Percentiles rank a stretch among this genome's conserved stretches.
phyloP scores from a whole-genome alignment of 306 rosid species.

The Trifolium subterraneum region DNA sequence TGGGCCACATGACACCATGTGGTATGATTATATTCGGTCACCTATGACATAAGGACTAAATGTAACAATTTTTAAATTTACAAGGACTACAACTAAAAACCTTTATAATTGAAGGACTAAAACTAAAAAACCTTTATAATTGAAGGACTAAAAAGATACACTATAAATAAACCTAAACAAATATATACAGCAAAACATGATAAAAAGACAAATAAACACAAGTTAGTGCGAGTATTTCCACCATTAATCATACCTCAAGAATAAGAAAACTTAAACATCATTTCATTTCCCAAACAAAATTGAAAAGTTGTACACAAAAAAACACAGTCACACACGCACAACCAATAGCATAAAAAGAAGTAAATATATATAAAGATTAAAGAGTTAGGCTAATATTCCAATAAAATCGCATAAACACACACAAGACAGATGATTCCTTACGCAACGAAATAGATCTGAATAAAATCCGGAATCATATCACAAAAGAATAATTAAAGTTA shows the following conservation, averaged over 20 bases:
- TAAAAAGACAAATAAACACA: background rate
- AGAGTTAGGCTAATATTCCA: constrained; percentile 6
- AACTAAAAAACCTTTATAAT: no score
- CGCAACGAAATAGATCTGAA: constrained; percentile 42
- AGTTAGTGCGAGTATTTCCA: background rate
- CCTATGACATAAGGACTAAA: no score
- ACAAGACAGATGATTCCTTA: constrained; percentile 14
- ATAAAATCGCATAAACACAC: constrained; percentile 13
- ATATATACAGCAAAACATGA: no score
- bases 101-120: no score
- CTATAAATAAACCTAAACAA: no score
- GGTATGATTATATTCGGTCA: no score
- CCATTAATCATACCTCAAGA: constrained; percentile 19
- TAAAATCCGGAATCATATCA: constrained; percentile 47
- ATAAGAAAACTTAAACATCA: background rate
- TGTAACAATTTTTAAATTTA: no score
- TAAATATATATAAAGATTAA: background rate
- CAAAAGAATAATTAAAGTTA: constrained; percentile 38
- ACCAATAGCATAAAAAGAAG: constrained; percentile 1
- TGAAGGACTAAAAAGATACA: no score
- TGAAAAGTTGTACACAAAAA: background rate
- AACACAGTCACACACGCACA: background rate
- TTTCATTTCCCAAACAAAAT: background rate
- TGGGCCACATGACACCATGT: no score
- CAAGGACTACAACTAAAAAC: no score